Evolutionary conservation across 2,329 filamentous ascomycete genomes (phyloP).

Genomic region (Paecilomyces dactylethromorphus): DNA sequence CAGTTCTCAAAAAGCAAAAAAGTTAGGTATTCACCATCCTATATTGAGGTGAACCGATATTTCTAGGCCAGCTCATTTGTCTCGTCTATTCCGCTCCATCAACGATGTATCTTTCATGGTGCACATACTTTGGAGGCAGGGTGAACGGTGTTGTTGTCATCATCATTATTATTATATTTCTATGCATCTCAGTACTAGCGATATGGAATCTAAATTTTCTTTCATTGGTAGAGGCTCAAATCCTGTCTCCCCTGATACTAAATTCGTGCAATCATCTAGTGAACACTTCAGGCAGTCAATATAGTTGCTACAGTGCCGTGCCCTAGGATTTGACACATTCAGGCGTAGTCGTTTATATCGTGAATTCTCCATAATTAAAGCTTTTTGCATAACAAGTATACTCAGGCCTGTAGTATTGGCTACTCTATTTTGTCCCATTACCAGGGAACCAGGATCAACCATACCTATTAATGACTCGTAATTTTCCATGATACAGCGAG

Average conservation of each 20-base stretch:
- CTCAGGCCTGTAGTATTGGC: neutral
- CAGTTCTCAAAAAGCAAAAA: neutral
- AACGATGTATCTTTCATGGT: constrained; percentile 7
- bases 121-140: neutral
- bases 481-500: neutral
- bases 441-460: neutral
- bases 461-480: neutral
- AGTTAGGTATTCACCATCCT: neutral
- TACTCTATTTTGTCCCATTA: neutral
- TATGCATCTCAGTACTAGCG: neutral
- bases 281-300: too few species aligned
- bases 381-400: neutral
- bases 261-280: too few species aligned
- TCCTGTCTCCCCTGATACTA: too few species aligned
- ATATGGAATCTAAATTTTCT: neutral
- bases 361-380: too few species aligned
- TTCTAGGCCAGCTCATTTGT: neutral
- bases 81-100: constrained; percentile 8
- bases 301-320: too few species aligned
- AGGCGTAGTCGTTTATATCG: too few species aligned
- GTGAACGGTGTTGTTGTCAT: neutral
- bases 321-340: too few species aligned
- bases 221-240: too few species aligned
- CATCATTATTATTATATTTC: too few species aligned
- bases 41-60: neutral